phyloP scores from a whole-genome alignment of 192 early-diverging fungal genomes.

The Funneliformis mosseae region DNA sequence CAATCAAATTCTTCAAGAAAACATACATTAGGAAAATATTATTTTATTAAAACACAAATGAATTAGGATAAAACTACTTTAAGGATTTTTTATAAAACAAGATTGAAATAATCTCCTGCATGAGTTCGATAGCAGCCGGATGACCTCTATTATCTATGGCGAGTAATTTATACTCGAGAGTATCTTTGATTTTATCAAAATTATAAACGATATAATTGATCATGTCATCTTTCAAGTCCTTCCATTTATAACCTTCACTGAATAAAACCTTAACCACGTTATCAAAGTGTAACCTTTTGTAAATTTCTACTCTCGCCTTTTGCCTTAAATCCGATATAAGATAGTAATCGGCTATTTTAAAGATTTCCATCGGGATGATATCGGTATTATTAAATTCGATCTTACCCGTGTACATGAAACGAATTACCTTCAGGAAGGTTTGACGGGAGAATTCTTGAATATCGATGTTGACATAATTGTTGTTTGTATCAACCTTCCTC shows the following conservation, averaged over 20 bases:
- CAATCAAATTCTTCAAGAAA: too few relatives aligned
- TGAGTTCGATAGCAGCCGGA: not conserved
- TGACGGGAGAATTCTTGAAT: not conserved
- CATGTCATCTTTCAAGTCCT: constrained; percentile 22
- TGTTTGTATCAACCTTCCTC: not conserved
- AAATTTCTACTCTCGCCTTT: constrained; percentile 6
- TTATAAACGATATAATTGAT: constrained; percentile 6
- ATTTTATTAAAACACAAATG: not conserved
- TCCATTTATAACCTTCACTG: constrained; percentile 1
- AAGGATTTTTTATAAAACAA: not conserved
- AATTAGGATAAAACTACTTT: not conserved
- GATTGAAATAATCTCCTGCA: not conserved
- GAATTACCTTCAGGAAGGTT: not conserved
- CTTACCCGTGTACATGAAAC: not conserved
- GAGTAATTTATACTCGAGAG: not conserved
- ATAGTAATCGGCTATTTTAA: constrained; percentile 16
- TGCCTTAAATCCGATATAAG: constrained; percentile 4
- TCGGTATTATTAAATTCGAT: not conserved
- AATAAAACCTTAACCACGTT: constrained; percentile 11
- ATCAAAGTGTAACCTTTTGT: not conserved
- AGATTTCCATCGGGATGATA: not conserved
- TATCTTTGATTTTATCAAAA: constrained; percentile 6
- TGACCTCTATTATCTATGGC: not conserved
- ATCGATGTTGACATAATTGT: not conserved
- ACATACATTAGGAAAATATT: too few relatives aligned